Conservation (phyloP, 176 grass and related monocot species). For the Sorghum bicolor region Sorghum_bicolor_NCBIv3 NC_012870.2:67288001-67288500, state of each 20-base stretch:
- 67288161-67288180: not conserved
- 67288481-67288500: conserved; percentile 21
- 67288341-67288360: conserved; percentile 5
- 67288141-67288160: conserved; percentile 10
- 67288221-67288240: not conserved
- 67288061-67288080: not conserved
- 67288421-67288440: conserved; percentile 82
- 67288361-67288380: conserved; percentile 28
- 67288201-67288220: not conserved
- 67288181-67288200: not conserved
- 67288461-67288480: conserved; percentile 16
- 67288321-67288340: conserved; percentile 22
- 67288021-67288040: not conserved
- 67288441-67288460: not conserved
- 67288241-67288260: not conserved
- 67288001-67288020: not conserved
- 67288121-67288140: conserved; percentile 7
- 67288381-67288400: conserved; percentile 63
- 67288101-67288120: not conserved
- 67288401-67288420: conserved; percentile 99
- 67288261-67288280: conserved; percentile 1
- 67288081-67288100: not conserved
- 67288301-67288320: conserved; percentile 9
- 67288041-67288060: not conserved
- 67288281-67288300: not conserved